A percentile compares a stretch with the other conserved stretches of the same genome.
Conservation (phyloP, 495 filamentous ascomycete genomes). For the Hypoxylon lienhwacheense region DNA sequence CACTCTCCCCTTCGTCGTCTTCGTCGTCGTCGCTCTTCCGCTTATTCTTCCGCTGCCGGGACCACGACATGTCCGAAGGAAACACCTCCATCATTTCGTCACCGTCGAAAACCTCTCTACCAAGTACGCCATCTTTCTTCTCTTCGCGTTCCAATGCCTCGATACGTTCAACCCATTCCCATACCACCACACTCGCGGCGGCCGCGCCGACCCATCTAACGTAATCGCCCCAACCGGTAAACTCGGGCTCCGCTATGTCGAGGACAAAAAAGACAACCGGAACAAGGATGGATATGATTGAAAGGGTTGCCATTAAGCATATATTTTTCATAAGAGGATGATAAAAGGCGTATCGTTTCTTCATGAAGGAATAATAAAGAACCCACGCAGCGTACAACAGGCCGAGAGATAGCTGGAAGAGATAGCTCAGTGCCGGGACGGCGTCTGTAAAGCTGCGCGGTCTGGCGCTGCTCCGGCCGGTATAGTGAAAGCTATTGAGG, state of each 20-base stretch:
- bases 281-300: conserved; percentile 76
- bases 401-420: conserved; percentile 87
- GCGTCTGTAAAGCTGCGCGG: conserved; percentile 81
- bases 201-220: conserved; percentile 97
- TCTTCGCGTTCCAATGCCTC: conserved; percentile 95
- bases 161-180: conserved; percentile 99
- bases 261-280: conserved; percentile 95
- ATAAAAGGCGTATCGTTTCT: conserved; percentile 90
- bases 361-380: conserved; percentile 89
- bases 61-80: conserved; percentile 47
- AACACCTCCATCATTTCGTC: conserved; percentile 91
- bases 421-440: conserved; percentile 88
- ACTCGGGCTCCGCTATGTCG: conserved; percentile 83
- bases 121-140: conserved; percentile 91
- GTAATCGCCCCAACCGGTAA: conserved; percentile 96
- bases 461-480: conserved; percentile 56
- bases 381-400: conserved; percentile 94
- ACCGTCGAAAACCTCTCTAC: conserved; percentile 92
- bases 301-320: conserved; percentile 77
- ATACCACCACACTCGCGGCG: conserved; percentile 93
- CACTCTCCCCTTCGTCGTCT: conserved; percentile 27
- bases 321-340: conserved; percentile 94
- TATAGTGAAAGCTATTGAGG: conserved; percentile 79
- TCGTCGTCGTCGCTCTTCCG: conserved; percentile 37
- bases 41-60: conserved; percentile 41